Conservation (phyloP, 2,329 filamentous ascomycete genomes). For the Fusarium sp. region DNA sequence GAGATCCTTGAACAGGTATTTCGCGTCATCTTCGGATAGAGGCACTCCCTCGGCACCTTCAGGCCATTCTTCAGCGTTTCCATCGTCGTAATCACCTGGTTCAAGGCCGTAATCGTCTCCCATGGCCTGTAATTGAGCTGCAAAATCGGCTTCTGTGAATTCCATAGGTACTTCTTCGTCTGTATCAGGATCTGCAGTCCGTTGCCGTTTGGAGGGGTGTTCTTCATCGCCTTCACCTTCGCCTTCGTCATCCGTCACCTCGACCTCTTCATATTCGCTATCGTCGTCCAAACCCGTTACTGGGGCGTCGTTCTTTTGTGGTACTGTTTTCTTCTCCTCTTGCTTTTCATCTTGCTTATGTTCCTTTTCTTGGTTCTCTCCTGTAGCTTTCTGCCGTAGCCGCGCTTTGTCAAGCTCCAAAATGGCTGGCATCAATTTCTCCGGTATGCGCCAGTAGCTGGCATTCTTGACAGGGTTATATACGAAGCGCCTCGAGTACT, state of each 20-base stretch:
- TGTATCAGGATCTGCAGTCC: slow-evolving; percentile 68
- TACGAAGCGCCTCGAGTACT: slow-evolving; percentile 87
- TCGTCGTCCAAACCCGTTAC: slow-evolving; percentile 54
- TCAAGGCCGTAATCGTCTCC: slow-evolving; percentile 85
- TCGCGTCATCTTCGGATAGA: slow-evolving; percentile 80
- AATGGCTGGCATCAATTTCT: slow-evolving; percentile 84
- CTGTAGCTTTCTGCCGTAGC: slow-evolving; percentile 68
- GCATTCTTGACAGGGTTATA: slow-evolving; percentile 88
- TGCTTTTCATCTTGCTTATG: slow-evolving; percentile 13
- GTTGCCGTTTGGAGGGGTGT: slow-evolving; percentile 71
- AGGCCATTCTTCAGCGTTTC: slow-evolving; percentile 70
- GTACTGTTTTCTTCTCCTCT: neutral
- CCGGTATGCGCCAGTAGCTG: slow-evolving; percentile 95
- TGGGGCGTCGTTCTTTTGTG: neutral
- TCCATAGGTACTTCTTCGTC: slow-evolving; percentile 71
- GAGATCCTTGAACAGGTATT: slow-evolving; percentile 84
- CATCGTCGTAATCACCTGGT: slow-evolving; percentile 79
- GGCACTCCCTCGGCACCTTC: slow-evolving; percentile 78
- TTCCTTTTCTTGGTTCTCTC: slow-evolving; percentile 45
- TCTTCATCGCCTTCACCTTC: slow-evolving; percentile 63
- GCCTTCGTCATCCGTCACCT: slow-evolving; percentile 61
- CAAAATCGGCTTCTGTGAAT: slow-evolving; percentile 95
- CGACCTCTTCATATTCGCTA: slow-evolving; percentile 68
- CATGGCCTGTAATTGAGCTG: slow-evolving; percentile 90
- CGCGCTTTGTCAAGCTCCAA: slow-evolving; percentile 77